These are phyloP conservation scores for Volvox reticuliferus DNA, from an alignment of 139 green algal species.

Conservation along the genomic window DNA sequence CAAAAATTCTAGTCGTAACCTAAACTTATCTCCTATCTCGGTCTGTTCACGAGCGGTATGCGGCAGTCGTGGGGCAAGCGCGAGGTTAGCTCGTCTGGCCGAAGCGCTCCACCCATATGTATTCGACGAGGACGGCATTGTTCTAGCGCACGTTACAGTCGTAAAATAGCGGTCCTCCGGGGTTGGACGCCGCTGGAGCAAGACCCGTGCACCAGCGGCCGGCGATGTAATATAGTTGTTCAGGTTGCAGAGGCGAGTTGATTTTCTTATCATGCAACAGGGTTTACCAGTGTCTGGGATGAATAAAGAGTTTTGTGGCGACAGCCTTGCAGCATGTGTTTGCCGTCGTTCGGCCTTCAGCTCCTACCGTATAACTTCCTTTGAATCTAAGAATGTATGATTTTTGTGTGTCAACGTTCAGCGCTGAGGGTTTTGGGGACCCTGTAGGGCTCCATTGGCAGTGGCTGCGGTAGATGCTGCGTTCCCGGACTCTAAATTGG, in stretches of 20 bases:
- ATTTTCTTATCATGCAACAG: not conserved
- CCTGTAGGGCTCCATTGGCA: too few relatives aligned
- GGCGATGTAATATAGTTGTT: not conserved
- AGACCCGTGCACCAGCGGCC: conserved; percentile 29
- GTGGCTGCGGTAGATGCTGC: too few relatives aligned
- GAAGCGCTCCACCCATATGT: not conserved
- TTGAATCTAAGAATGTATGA: too few relatives aligned
- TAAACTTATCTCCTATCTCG: not conserved
- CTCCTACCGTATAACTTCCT: too few relatives aligned
- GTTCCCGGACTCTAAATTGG: too few relatives aligned
- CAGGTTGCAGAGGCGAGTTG: conserved; percentile 24
- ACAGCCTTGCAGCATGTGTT: not conserved
- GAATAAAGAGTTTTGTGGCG: not conserved
- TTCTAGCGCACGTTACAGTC: not conserved
- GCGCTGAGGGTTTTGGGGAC: too few relatives aligned
- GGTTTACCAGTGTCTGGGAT: not conserved
- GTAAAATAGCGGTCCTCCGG: not conserved
- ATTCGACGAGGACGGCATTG: not conserved
- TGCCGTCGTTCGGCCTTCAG: not conserved
- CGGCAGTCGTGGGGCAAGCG: not conserved
- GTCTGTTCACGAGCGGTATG: not conserved
- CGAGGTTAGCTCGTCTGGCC: not conserved
- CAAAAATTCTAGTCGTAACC: not conserved
- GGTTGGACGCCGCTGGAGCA: not conserved
- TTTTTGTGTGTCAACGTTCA: too few relatives aligned